Base-by-base conservation (phyloP, 768 basidiomycete genomes). In the Glaciozyma martinii region DNA sequence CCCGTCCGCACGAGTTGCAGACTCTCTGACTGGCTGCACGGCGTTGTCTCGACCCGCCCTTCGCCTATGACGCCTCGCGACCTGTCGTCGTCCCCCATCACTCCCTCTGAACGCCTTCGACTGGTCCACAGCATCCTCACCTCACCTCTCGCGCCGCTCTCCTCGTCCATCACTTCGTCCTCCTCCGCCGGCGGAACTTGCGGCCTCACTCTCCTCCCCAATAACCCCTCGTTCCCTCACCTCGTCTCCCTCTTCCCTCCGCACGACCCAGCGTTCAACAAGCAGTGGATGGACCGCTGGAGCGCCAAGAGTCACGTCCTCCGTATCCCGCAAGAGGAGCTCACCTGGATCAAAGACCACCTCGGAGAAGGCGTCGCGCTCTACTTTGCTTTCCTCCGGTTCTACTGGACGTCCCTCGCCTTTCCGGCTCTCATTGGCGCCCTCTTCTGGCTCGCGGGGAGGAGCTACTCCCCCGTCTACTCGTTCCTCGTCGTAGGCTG, bases 281-380 rank as follows among this genome's bases (percentile, higher is more conserved):
- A 86, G 13, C 71, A 77, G 1, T 93, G 91, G 91, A 81, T 89
- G 60, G 81, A 82, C 29, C 78, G 82, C 15, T 91, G 91, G 88
- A 84, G 60, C 23, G 43, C 59, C 23, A 21, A 50, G 27, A 49
- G 52, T 19, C 57, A 66, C 10, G 19, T 83, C 82, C 25, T 73
- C 40, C 37, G 66, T 37, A 75, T 79, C 60, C 72, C 75, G 15
- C 73, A 75, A 30, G 80, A 82, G 15, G 81, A 86, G 64, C 81
- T 88, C n/a, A 82, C 82, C 56, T 81, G 81, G 61, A 83, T 94
- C 55, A 82, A 86, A 47, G 82, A 86, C 68, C 86, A 89, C 82
- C 90, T 89, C 69, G 91, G 91, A 16, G 88, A 89, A 73, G 81
- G 84, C 1, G 78, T 91, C 21, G 89, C 90, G 2, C 81, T 90